Evolutionary conservation across 2,329 filamentous ascomycete species (phyloP).

Genomic region (Arthrobotrys conoides): DNA sequence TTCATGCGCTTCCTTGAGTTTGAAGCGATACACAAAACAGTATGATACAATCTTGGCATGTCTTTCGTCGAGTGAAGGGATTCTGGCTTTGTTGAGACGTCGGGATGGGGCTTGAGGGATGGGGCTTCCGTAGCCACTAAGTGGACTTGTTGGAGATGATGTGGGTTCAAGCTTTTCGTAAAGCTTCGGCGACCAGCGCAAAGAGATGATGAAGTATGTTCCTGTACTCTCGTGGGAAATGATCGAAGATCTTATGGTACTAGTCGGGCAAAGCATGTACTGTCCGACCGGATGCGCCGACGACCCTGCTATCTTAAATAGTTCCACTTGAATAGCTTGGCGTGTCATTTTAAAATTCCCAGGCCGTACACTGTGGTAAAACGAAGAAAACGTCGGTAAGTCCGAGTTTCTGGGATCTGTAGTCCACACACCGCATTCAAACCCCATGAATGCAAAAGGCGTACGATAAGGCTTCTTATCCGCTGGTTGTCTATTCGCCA

Average conservation of each 20-base stretch:
- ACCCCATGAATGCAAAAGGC: constrained; percentile 22
- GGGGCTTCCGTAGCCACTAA: background rate
- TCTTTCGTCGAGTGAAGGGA: constrained; percentile 65
- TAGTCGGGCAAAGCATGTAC: constrained; percentile 40
- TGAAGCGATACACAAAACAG: constrained; percentile 71
- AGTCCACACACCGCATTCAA: constrained; percentile 52
- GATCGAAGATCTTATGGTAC: constrained; percentile 15
- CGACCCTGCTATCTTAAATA: background rate
- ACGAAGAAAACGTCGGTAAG: constrained; percentile 37
- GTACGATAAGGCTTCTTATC: constrained; percentile 28
- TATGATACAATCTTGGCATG: constrained; percentile 68
- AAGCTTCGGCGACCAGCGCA: constrained; percentile 48
- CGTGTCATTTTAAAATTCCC: constrained; percentile 44
- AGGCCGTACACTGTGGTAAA: background rate
- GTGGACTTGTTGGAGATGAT: background rate
- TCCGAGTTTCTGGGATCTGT: constrained; percentile 44
- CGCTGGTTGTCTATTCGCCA: constrained; percentile 7
- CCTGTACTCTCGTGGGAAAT: constrained; percentile 10
- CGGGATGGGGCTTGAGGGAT: background rate
- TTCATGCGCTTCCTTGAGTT: constrained; percentile 64
- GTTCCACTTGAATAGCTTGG: constrained; percentile 35
- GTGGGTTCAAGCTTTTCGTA: constrained; percentile 17
- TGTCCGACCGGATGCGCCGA: background rate
- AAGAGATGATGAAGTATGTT: constrained; percentile 38
- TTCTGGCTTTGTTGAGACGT: constrained; percentile 16